Evolutionary conservation across 2,329 filamentous ascomycete species (phyloP).

Genomic region (Aspergillus hiratsukae): DNA sequence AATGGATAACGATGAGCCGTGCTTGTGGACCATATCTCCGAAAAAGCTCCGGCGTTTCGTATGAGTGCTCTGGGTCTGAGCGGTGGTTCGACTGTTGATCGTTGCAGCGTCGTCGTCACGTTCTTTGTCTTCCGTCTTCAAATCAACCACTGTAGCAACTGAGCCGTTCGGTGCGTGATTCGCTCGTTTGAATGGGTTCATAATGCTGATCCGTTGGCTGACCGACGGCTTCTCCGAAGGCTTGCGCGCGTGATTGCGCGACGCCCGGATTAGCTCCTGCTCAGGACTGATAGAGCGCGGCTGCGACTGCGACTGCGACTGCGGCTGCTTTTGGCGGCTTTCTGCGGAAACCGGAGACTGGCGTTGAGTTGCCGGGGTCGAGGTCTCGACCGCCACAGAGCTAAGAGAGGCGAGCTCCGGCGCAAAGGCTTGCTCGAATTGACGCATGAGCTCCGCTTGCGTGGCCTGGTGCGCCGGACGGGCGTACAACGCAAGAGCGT

Average conservation of each 20-base stretch:
- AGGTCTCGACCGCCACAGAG: slow-evolving; percentile 35
- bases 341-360: slow-evolving; percentile 27
- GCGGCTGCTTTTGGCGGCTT: slow-evolving; percentile 16
- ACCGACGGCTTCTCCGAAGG: slow-evolving; percentile 35
- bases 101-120: slow-evolving; percentile 34
- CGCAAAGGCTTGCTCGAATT: slow-evolving; percentile 46
- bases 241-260: slow-evolving; percentile 28
- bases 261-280: slow-evolving; percentile 31
- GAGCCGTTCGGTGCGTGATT: slow-evolving; percentile 34
- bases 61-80: slow-evolving; percentile 29
- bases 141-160: slow-evolving; percentile 31
- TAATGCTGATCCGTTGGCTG: slow-evolving; percentile 39
- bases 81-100: slow-evolving; percentile 35
- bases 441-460: slow-evolving; percentile 34
- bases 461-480: slow-evolving; percentile 52
- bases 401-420: slow-evolving; percentile 62
- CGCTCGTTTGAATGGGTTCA: slow-evolving; percentile 42
- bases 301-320: slow-evolving; percentile 7
- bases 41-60: slow-evolving; percentile 40
- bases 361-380: slow-evolving; percentile 42
- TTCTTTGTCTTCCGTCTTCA: slow-evolving; percentile 19
- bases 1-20: slow-evolving; percentile 29
- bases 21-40: slow-evolving; percentile 31
- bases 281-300: slow-evolving; percentile 33
- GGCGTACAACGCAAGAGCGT: slow-evolving; percentile 67